A percentile compares a stretch with the other conserved stretches of the same genome.
These are phyloP conservation scores for Heliophila coronopifolia DNA, from an alignment of 441 rosid genomes.

Conservation along the genomic window DNA sequence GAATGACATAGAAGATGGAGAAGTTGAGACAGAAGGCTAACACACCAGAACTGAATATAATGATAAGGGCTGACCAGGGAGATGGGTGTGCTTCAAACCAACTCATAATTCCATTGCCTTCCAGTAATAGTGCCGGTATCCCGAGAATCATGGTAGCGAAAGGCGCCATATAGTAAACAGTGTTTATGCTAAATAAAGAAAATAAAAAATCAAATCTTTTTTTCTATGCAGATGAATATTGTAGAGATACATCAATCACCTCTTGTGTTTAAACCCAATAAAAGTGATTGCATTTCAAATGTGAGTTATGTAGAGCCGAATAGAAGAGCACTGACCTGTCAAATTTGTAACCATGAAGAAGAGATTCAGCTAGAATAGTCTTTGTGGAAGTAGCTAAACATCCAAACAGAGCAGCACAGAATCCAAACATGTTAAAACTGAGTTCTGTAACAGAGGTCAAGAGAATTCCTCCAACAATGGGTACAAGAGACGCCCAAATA, in stretches of 20 bases:
- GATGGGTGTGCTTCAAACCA: conserved; percentile 67
- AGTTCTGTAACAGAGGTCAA: conserved; percentile 91
- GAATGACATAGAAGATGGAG: conserved; percentile 96
- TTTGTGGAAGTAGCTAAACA: conserved; percentile 98
- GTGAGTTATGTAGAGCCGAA: no score
- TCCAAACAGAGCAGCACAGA: conserved; percentile 94
- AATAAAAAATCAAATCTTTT: conserved; percentile 17
- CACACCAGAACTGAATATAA: conserved; percentile 84
- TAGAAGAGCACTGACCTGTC: conserved; percentile 66
- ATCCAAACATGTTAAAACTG: conserved; percentile 92
- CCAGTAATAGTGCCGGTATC: conserved; percentile 74
- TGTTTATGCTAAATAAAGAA: conserved; percentile 63
- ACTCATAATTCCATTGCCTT: conserved; percentile 69
- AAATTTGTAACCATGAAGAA: conserved; percentile 93
- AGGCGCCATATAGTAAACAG: conserved; percentile 99
- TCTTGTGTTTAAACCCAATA: not conserved
- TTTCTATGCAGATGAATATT: not conserved
- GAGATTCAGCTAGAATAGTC: conserved; percentile 97
- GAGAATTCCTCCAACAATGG: conserved; percentile 95
- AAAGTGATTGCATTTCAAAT: not conserved
- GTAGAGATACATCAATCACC: not conserved
- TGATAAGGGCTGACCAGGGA: conserved; percentile 52
- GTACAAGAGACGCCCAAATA: conserved; percentile 91
- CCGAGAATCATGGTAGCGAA: conserved; percentile 91
- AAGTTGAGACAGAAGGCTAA: conserved; percentile 95